Evolutionary conservation across 176 grass and related monocot species (phyloP), one percentile per base, ranked within the genome.

Genomic region (Aegilops longissima): DNA sequence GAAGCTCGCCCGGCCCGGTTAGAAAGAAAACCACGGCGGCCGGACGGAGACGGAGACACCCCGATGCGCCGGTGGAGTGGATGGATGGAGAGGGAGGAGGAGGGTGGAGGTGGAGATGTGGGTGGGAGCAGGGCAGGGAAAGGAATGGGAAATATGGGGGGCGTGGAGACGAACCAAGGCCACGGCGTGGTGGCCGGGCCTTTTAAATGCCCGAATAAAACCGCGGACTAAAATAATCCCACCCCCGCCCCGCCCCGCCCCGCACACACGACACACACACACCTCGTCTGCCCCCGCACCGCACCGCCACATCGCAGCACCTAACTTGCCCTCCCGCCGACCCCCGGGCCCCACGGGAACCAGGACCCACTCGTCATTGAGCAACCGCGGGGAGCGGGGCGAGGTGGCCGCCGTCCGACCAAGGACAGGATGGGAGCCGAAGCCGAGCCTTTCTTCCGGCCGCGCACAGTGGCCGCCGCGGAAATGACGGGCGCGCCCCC

Each of bases 281-380:
- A 17, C 65, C 39, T 24, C 61, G 2, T 45, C 56, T 52, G 49
- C 66, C 51, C 51, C 16, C 51, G 51, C 56, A 6, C 12, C 34
- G 63, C 9, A 9, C 2, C 12, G 25, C 20, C 39, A 30, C 21
- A 66, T 77, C 72, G 9, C 3, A 6, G 5, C 59, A 17, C 20
- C 24, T 11, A 34, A 3, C 23, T 0, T 31, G 0, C 7, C 8
- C 0, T 5, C 4, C 1, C 31, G 7, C 40, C 42, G 80, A 87
- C 33, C 6, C 0, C 0, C 0, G 0, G 61, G n/a, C 0, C 81
- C 77, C 61, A 7, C 8, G 0, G 0, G 0, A 0, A 0, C 0
- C 0, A 0, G 6, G 18, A 3, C 61, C 90, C 65, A 36, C 39
- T 0, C 0, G 0, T 18, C 54, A 84, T 58, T 0, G 23, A 0